These are phyloP conservation scores for Mycena epipterygia DNA, from an alignment of 768 basidiomycete genomes.

Conservation along the genomic window DNA sequence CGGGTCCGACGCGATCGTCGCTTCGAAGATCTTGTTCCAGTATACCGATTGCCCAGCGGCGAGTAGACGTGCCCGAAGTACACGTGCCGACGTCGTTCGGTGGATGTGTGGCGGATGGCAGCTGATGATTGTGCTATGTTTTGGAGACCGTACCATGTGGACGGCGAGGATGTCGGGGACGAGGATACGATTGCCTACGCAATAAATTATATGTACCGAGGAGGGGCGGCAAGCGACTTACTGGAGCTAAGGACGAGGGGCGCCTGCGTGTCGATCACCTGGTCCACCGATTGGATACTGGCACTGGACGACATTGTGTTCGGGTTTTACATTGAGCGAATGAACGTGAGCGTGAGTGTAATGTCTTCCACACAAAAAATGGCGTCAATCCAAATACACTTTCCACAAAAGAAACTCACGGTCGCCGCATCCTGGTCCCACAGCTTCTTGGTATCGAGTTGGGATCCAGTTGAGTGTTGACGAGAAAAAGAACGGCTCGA, in stretches of 20 bases:
- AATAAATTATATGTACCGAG: background rate
- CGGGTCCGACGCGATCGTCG: conserved; percentile 51
- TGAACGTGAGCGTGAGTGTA: conserved; percentile 67
- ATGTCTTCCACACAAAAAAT: conserved; percentile 55
- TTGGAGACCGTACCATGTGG: conserved; percentile 63
- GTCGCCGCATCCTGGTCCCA: conserved; percentile 52
- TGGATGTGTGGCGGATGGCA: conserved; percentile 54
- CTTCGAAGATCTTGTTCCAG: conserved; percentile 58
- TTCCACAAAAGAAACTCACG: conserved; percentile 52
- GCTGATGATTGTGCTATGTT: conserved; percentile 58
- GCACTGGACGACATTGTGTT: conserved; percentile 35
- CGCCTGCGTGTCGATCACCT: conserved; percentile 65
- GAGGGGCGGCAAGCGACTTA: conserved; percentile 30
- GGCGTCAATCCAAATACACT: background rate
- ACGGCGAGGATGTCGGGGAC: conserved; percentile 65
- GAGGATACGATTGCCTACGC: conserved; percentile 48
- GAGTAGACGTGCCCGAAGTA: conserved; percentile 52
- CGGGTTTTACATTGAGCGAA: conserved; percentile 54
- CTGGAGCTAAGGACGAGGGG: conserved; percentile 59
- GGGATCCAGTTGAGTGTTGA: conserved; percentile 74
- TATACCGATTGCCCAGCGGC: conserved; percentile 58
- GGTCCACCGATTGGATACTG: conserved; percentile 38
- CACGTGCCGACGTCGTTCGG: conserved; percentile 49
- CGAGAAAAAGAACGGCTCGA: conserved; percentile 77
- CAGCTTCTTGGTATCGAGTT: conserved; percentile 68